A percentile compares a stretch with the other conserved stretches of the same genome.
Evolutionary conservation across 2,329 filamentous ascomycete species (phyloP).

Genomic region (Penicillium capsulatum): DNA sequence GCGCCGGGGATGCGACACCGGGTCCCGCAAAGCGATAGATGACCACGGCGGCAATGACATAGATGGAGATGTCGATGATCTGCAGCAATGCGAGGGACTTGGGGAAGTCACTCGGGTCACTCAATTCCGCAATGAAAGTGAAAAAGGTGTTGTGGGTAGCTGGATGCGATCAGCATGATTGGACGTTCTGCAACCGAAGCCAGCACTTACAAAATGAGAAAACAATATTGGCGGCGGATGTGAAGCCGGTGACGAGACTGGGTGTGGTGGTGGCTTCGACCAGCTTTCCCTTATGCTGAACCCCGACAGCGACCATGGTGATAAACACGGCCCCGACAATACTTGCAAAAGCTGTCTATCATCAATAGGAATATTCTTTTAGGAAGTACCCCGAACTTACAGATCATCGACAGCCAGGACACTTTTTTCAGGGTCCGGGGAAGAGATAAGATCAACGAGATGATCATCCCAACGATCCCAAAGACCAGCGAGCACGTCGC

Average conservation of each 20-base stretch:
- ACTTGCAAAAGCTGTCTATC: slow-evolving; percentile 52
- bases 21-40: slow-evolving; percentile 63
- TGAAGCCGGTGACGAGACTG: slow-evolving; percentile 52
- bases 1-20: slow-evolving; percentile 59
- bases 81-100: slow-evolving; percentile 60
- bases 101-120: slow-evolving; percentile 54
- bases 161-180: neutral
- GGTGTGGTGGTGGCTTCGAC: slow-evolving; percentile 28
- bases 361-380: too few species aligned
- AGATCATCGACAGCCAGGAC: slow-evolving; percentile 55
- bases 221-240: slow-evolving; percentile 61
- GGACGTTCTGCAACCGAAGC: slow-evolving; percentile 16
- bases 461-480: slow-evolving; percentile 50
- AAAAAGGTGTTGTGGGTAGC: slow-evolving; percentile 61
- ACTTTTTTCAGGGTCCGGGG: slow-evolving; percentile 58
- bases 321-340: slow-evolving; percentile 60
- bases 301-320: slow-evolving; percentile 61
- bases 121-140: slow-evolving; percentile 60
- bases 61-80: slow-evolving; percentile 54
- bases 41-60: slow-evolving; percentile 60
- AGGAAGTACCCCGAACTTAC: neutral
- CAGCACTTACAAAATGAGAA: slow-evolving; percentile 57
- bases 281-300: slow-evolving; percentile 42
- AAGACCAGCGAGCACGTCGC: slow-evolving; percentile 58
- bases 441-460: slow-evolving; percentile 55